Evolutionary conservation across 2,329 filamentous ascomycete genomes (phyloP), one percentile per base, ranked within the genome.

Genomic region (Botryotinia globosa): DNA sequence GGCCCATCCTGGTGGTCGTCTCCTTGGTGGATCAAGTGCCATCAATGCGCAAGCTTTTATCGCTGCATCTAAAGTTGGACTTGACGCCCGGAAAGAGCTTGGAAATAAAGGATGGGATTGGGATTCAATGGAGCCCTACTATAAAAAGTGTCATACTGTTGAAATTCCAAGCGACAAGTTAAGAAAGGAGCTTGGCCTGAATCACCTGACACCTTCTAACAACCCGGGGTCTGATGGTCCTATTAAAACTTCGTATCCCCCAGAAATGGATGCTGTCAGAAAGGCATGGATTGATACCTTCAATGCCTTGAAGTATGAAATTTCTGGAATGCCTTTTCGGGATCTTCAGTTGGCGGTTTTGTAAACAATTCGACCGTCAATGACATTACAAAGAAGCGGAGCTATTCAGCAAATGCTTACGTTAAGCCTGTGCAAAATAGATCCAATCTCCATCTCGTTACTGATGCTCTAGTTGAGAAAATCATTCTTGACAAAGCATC

Each of bases 21-120:
- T 73, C 72, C 80, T n/a, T 79, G 83, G 58, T 84, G 83, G 84
- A 76, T 78, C 77, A 16, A 80, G 77, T 51, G 82, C 79, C 0
- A 81, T 83, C 48, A 78, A 78, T 61, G 68, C 77, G 22, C 72
- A 78, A 75, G 75, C 74, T 10, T 78, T 74, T 67, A 75, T 78
- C 58, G 73, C 76, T n/a, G 72, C 72, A 16, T 69, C 72, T 10
- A 61, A 68, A 34, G 29, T 69, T 48, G 77, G 76, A 58, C 82
- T 83, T 62, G 77, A 84, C 64, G 76, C 80, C 1, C 85, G 84
- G 83, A 79, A 80, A 58, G 76, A 77, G 7, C 74, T 85, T 16
- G 84, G 83, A 0, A 83, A 83, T 8, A 85, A 83, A 84, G 78
- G 77, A 32, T 83, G 81, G 77, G 75, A 81, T 29, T 83, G 81